phyloP scores from a whole-genome alignment of 1,284 basidiomycete genomes.

The Cutaneotrichosporon spelunceum region DNA sequence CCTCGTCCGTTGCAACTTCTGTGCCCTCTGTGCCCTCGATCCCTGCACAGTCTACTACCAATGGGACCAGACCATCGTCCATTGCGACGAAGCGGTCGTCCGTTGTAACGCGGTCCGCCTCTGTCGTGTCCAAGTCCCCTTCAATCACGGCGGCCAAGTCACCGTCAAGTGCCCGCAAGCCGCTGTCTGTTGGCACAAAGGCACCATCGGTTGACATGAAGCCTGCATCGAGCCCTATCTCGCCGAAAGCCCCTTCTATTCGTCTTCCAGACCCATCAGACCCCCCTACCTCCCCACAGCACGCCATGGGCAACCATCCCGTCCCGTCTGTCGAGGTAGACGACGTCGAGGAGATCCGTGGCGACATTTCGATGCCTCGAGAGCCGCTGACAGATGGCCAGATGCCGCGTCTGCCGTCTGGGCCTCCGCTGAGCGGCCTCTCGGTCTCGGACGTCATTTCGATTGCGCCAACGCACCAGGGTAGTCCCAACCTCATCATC shows the following conservation, averaged over 20 bases:
- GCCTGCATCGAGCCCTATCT: not conserved
- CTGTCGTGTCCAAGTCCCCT: not conserved
- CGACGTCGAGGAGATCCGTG: constrained; percentile 6
- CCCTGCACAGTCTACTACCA: not conserved
- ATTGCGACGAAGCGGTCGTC: constrained; percentile 3
- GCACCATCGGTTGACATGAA: not conserved
- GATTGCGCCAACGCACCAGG: constrained; percentile 12
- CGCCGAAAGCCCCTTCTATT: constrained; percentile 5
- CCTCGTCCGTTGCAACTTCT: not conserved
- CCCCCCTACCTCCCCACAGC: not conserved
- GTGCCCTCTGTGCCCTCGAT: constrained; percentile 1
- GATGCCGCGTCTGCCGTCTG: constrained; percentile 15
- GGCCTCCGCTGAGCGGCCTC: constrained; percentile 20
- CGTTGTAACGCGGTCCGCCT: not conserved
- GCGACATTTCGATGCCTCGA: constrained; percentile 1
- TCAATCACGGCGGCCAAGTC: not conserved
- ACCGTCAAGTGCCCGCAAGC: not conserved
- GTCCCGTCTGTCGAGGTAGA: constrained; percentile 3
- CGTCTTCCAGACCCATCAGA: constrained; percentile 4
- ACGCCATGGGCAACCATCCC: not conserved
- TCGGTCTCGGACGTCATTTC: constrained; percentile 27
- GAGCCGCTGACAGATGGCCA: not conserved
- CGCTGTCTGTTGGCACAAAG: not conserved
- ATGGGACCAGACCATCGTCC: constrained; percentile 1
- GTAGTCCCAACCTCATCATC: constrained; percentile 23